Evolutionary conservation across 2,329 filamentous ascomycete genomes (phyloP), one percentile per base, ranked within the genome.

Genomic region (Scortechinia acanthostroma): DNA sequence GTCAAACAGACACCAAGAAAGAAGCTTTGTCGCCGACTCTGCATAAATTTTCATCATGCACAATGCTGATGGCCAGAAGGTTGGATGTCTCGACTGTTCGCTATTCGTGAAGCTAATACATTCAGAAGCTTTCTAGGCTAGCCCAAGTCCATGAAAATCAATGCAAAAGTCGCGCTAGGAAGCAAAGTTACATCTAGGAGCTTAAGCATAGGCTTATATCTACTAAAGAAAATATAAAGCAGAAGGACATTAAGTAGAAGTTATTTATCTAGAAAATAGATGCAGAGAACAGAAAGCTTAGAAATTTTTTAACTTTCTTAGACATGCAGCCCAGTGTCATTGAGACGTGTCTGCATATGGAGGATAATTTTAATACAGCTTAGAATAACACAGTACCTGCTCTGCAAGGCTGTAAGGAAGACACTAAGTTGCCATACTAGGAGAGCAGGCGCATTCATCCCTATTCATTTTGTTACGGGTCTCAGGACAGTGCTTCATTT

Each of bases 81-180:
- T n/a, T n/a, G n/a, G n/a, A n/a, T n/a, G n/a, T n/a, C n/a, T n/a
- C n/a, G n/a, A n/a, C n/a, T n/a, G n/a, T n/a, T n/a, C n/a, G n/a
- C n/a, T n/a, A n/a, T n/a, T n/a, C n/a, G n/a, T n/a, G n/a, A n/a
- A n/a, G n/a, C n/a, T n/a, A n/a, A n/a, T n/a, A n/a, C n/a, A n/a
- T n/a, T n/a, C n/a, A n/a, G n/a, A n/a, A n/a, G n/a, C n/a, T n/a
- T n/a, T n/a, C n/a, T n/a, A 30, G n/a, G n/a, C 25, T 30, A 30
- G 35, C 22, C 55, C 58, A 61, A 21, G 53, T 64, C 22, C 51
- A 61, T 17, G 61, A 64, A 22, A 64, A 64, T 22, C 62, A 64
- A 45, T 60, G 62, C 28, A 62, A 55, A 42, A 63, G 61, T 42
- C 55, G 62, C 30, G 60, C 62, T 2, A 52, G 54, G 35, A 58